phyloP scores from a whole-genome alignment of 2,329 filamentous ascomycete species.

The Diaporthe nobilis region DNA sequence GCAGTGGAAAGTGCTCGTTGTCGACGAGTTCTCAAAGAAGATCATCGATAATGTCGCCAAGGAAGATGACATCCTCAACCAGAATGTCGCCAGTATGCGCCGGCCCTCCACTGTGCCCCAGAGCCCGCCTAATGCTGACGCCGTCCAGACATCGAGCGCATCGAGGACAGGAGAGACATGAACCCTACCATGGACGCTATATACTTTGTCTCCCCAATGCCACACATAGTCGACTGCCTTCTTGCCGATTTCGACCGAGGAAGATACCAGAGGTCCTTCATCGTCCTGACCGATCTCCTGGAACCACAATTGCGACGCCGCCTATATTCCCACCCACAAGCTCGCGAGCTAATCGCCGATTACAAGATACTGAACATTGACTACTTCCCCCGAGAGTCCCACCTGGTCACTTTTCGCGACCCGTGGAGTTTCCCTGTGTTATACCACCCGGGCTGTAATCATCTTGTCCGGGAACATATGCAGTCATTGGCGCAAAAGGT shows the following conservation, averaged over 20 bases:
- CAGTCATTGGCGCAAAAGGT: slow-evolving; percentile 91
- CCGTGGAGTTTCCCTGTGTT: slow-evolving; percentile 96
- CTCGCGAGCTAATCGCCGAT: slow-evolving; percentile 81
- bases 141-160: slow-evolving; percentile 86
- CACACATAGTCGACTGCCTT: slow-evolving; percentile 93
- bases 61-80: slow-evolving; percentile 96
- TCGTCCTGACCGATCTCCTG: slow-evolving; percentile 88
- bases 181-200: slow-evolving; percentile 95
- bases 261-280: slow-evolving; percentile 82
- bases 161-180: slow-evolving; percentile 86
- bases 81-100: slow-evolving; percentile 90
- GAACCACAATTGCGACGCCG: slow-evolving; percentile 79
- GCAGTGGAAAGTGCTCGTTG: slow-evolving; percentile 96
- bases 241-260: slow-evolving; percentile 91
- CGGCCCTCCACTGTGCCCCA: slow-evolving; percentile 30
- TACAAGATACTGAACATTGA: slow-evolving; percentile 89
- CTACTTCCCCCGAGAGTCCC: slow-evolving; percentile 91
- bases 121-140: slow-evolving; percentile 40
- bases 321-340: slow-evolving; percentile 78
- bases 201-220: slow-evolving; percentile 88
- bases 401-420: slow-evolving; percentile 91
- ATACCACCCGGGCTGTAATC: slow-evolving; percentile 92
- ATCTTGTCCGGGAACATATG: slow-evolving; percentile 86
- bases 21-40: slow-evolving; percentile 87
- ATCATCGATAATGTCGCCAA: slow-evolving; percentile 92